Base-by-base conservation (phyloP, 1,284 basidiomycete species). In the Boletus hoseneyae region DNA sequence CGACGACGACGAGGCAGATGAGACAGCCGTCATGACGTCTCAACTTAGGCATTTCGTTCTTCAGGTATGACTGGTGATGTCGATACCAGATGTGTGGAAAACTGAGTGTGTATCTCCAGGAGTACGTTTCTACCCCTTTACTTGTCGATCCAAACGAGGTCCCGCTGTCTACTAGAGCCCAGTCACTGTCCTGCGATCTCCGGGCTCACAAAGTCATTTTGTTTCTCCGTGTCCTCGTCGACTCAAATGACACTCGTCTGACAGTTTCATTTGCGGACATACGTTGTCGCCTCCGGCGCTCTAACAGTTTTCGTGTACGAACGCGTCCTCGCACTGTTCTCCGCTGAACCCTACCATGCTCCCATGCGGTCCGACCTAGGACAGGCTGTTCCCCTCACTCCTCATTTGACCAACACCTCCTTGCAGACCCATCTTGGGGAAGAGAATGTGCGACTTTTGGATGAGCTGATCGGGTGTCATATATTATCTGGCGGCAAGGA, bases 1-100 rank as follows among this genome's bases (percentile, higher is more conserved):
- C 1, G 73, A 74, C 12, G 66, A 67, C 1, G 65, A 62, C 0
- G 71, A 62, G 40, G 65, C 56, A 11, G 65, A 67, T 13, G 65
- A 60, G 16, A 57, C 87, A 2, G 73, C 78, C n/a, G 79, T 96
- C 10, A 73, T 83, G 42, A 87, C 82, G 13, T 93, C 92, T 16
- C 96, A 97, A 57, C 76, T 99, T 35, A 81, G 96, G 30, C 93
- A 98, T 70, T 99, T 98, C 70, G 93, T 99, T 16, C 87, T 98
- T 45, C 97, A 99, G 80, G 94, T 93, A 63, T 42, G 12, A 2
- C 23, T 40, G 19, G 16, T 32, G 4, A 41, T 45, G 9, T 53
- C 49, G 16, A 49, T 49, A 15, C 32, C 16, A 33, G 21, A 30
- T 2, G 18, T 44, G 39, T 49, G 42, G 37, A 42, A 42, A 23